Percentiles rank a stretch among this genome's conserved stretches.
Evolutionary conservation across 1,139 yeast genomes (phyloP).

Genomic region (Taiozyma sp.): DNA sequence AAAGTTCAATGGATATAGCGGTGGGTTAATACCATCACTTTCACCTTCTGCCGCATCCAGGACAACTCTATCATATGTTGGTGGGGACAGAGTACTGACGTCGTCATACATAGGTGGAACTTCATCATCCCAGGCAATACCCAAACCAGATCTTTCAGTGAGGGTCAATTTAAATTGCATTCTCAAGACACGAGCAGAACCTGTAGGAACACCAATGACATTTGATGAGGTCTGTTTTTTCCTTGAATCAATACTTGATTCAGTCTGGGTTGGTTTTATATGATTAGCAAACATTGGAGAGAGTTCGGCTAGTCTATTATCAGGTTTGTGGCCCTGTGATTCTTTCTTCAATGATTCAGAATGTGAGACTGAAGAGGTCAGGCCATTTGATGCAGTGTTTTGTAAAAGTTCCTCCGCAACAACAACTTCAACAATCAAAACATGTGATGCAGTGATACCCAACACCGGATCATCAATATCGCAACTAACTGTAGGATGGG

Average conservation of each 20-base stretch:
- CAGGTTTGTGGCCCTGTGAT: slow-evolving; percentile 18
- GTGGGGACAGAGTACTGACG: slow-evolving; percentile 80
- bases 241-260: slow-evolving; percentile 6
- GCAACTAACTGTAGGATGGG: slow-evolving; percentile 61
- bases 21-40: slow-evolving; percentile 16
- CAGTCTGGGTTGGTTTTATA: slow-evolving; percentile 15
- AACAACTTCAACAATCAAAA: slow-evolving; percentile 78
- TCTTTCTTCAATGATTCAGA: slow-evolving; percentile 10
- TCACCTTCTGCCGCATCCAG: slow-evolving; percentile 2
- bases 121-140: slow-evolving; percentile 98
- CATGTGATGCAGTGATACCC: slow-evolving; percentile 74
- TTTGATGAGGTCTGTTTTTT: slow-evolving; percentile 4
- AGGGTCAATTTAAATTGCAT: slow-evolving; percentile 85
- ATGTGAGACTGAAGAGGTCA: slow-evolving; percentile 16
- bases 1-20: slow-evolving; percentile 21
- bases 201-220: slow-evolving; percentile 74
- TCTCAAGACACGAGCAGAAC: slow-evolving; percentile 88
- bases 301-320: slow-evolving; percentile 36
- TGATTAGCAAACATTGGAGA: slow-evolving; percentile 37
- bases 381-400: slow-evolving; percentile 6
- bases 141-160: slow-evolving; percentile 91
- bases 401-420: slow-evolving; percentile 84
- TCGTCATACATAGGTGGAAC: slow-evolving; percentile 96
- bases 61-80: slow-evolving; percentile 43
- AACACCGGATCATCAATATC: slow-evolving; percentile 78